Evolutionary conservation across 1,284 basidiomycete species (phyloP).

Genomic region (Rhodofomes roseus): DNA sequence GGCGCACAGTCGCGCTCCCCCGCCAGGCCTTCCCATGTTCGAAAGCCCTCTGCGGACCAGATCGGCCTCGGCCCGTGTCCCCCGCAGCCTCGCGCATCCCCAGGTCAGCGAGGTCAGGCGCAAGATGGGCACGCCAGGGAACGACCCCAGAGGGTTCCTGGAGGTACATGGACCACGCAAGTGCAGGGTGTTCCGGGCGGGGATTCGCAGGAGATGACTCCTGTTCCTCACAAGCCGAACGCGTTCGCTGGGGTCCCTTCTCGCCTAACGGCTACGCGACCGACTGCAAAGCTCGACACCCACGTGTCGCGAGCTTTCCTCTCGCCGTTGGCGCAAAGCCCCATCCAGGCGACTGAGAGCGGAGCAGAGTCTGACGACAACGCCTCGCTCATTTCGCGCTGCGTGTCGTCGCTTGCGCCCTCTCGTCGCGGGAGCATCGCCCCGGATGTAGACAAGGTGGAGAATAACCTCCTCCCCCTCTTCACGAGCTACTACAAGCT

Average conservation of each 20-base stretch:
- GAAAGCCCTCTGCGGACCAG: neutral
- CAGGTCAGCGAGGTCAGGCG: neutral
- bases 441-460: neutral
- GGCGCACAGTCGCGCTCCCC: neutral
- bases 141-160: neutral
- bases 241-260: neutral
- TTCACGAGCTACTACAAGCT: neutral
- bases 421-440: neutral
- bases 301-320: neutral
- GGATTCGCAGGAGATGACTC: neutral
- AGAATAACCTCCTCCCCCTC: neutral
- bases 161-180: neutral
- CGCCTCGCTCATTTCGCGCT: neutral
- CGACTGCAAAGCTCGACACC: neutral
- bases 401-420: neutral
- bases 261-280: neutral
- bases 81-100: neutral
- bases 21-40: neutral
- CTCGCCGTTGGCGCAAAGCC: neutral
- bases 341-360: neutral
- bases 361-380: neutral
- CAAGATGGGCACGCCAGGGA: neutral
- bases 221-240: neutral
- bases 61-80: neutral
- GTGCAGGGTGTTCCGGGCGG: neutral